Evolutionary conservation across 768 basidiomycete genomes (phyloP), one percentile per base, ranked within the genome.

Genomic region (Mrakia blollopis): DNA sequence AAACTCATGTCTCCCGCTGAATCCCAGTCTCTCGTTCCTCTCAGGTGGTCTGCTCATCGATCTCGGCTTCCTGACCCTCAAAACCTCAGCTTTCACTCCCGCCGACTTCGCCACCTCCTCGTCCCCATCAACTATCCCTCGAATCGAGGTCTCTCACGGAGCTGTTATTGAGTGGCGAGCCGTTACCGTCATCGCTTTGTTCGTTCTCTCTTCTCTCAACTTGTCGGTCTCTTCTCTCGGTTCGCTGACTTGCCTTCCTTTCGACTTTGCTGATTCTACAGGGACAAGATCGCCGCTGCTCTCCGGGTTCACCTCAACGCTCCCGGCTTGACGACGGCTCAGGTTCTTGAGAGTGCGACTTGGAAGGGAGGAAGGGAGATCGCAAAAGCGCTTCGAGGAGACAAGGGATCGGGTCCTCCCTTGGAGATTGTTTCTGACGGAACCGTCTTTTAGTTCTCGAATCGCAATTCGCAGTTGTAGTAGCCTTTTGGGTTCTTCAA

Each of bases 351-450:
- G 84, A 90, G 90, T 71, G 95, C 94, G 2, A 98, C 94, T 0
- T 99, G 96, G 96, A 96, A 95, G 81, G 94, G 93, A 1, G 96
- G 96, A 5, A 86, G 96, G 6, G 93, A 96, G 84, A 92, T 98
- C 54, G 96, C 96, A 4, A 91, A 89, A 82, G 83, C 86, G 82
- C 89, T 88, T 82, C 85, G 95, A 7, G 91, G 90, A 0, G 85
- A 86, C 65, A 68, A 68, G 39, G 65, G 89, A 88, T 0, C 89
- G 16, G 60, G 84, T 35, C 93, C 92, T 0, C 92, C 92, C 1
- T 91, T 94, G 80, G 92, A 92, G 78, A 92, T 93, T 76, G 87
- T 89, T 78, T 92, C 91, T 78, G 92, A 93, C 78, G 92, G 92
- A 3, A 93, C 92, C 1, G 88, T 93, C 7, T 92, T 93, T 81